These are phyloP conservation scores for Casuarina glauca DNA, from an alignment of 306 rosid genomes.

Conservation along the genomic window DNA sequence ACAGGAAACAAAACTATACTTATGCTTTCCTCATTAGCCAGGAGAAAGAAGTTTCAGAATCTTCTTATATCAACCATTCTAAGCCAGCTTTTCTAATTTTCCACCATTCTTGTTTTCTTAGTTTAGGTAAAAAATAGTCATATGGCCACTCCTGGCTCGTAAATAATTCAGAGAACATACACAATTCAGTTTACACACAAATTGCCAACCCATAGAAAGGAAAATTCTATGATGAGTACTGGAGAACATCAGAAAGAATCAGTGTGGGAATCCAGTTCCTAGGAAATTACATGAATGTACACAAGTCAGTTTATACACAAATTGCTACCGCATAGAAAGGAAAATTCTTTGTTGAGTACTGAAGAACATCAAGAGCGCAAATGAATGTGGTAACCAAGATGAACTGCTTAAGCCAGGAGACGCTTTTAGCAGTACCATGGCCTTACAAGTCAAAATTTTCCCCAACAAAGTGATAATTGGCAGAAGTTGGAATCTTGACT, in stretches of 20 bases:
- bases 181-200: not conserved
- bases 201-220: not conserved
- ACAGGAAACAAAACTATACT: conserved; percentile 3
- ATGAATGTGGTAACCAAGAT: not conserved
- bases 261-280: too few species aligned
- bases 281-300: too few species aligned
- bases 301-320: too few species aligned
- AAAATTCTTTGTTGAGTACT: too few species aligned
- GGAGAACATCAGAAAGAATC: not conserved
- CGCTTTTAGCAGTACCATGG: not conserved
- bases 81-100: conserved; percentile 16
- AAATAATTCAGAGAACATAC: not conserved
- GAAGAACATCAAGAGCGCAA: not conserved
- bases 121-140: not conserved
- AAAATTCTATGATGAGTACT: not conserved
- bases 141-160: not conserved
- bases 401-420: not conserved
- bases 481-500: not conserved
- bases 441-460: not conserved
- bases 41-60: conserved; percentile 17
- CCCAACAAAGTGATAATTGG: not conserved
- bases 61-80: conserved; percentile 9
- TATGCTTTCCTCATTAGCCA: conserved; percentile 5
- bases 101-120: not conserved
- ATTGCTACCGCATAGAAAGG: too few species aligned